Evolutionary conservation across 768 basidiomycete species (phyloP), one percentile per base, ranked within the genome.

Genomic region (Xanthoconium purpureum): DNA sequence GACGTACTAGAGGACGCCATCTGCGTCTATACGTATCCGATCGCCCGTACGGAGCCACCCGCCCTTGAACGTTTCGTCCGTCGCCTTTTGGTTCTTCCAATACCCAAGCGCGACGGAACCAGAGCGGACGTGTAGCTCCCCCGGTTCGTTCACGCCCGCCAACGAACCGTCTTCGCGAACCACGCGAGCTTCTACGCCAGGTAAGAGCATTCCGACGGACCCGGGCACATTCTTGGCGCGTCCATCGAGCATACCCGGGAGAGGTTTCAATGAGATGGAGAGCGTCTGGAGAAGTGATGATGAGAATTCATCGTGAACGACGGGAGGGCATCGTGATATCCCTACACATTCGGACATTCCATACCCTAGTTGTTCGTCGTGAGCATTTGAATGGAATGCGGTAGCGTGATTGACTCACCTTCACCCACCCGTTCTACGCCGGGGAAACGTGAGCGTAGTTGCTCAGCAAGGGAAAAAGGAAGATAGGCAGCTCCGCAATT

Each of bases 21-120:
- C 74, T 57, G 76, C 75, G 58, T 88, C 81, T 6, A 83, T 80
- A 38, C 78, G 72, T 65, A 91, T 87, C 51, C 78, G 74, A 67
- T 93, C 90, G 3, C 91, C 91, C 0, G 88, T 91, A 51, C 74
- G 76, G 28, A 93, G 61, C 91, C 91, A 93, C 18, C 89, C 88
- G 44, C 81, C 76, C 13, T 53, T 60, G 64, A 91, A 92, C 1
- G 88, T 85, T 61, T 83, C 82, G 48, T 73, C 72, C 28, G 82
- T 89, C 0, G 88, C 85, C 56, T 80, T 76, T 48, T 82, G 79
- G 65, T 91, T 87, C 44, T 84, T 81, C 82, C 82, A 86, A 67
- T 92, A 93, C 0, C 90, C 90, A 0, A 82, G 65, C 0, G 82
- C 80, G 30, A 89, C 67, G 57, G 82, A 86, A 0, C 55, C 66